Conservation (phyloP, 257 asterid genomes). For the Plantago ovata region DNA sequence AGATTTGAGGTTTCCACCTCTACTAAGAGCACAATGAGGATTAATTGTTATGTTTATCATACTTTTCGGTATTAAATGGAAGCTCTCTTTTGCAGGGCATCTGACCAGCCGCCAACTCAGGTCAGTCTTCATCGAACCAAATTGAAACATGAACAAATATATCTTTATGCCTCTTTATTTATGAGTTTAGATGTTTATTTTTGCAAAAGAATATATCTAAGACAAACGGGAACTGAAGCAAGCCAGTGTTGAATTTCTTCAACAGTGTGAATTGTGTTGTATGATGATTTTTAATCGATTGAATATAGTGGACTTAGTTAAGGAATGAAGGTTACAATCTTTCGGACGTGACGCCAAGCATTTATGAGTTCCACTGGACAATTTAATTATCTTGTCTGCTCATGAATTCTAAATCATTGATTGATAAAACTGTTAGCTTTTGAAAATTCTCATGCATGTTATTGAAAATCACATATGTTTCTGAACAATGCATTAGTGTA, state of each 20-base stretch:
- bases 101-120: constrained; percentile 56
- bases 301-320: constrained; percentile 8
- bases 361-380: constrained; percentile 4
- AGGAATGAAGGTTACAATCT: constrained; percentile 3
- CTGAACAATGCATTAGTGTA: too few relatives aligned
- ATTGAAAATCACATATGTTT: too few relatives aligned
- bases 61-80: constrained; percentile 21
- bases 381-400: neutral
- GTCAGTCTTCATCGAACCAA: constrained; percentile 38
- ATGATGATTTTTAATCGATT: neutral
- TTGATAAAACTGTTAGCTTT: neutral
- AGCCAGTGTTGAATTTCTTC: constrained; percentile 8
- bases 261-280: neutral
- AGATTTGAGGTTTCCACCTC: neutral
- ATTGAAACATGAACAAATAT: constrained; percentile 5
- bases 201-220: neutral
- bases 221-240: neutral
- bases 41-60: constrained; percentile 5
- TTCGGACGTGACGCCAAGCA: neutral
- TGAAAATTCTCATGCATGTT: too few relatives aligned
- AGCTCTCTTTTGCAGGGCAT: constrained; percentile 57
- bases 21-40: neutral
- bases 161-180: neutral
- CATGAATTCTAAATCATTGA: constrained; percentile 1
- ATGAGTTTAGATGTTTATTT: neutral